A percentile compares a stretch with the other conserved stretches of the same genome.
Evolutionary conservation across 495 filamentous ascomycete genomes (phyloP).

Genomic region (Lasiosphaeria miniovina): DNA sequence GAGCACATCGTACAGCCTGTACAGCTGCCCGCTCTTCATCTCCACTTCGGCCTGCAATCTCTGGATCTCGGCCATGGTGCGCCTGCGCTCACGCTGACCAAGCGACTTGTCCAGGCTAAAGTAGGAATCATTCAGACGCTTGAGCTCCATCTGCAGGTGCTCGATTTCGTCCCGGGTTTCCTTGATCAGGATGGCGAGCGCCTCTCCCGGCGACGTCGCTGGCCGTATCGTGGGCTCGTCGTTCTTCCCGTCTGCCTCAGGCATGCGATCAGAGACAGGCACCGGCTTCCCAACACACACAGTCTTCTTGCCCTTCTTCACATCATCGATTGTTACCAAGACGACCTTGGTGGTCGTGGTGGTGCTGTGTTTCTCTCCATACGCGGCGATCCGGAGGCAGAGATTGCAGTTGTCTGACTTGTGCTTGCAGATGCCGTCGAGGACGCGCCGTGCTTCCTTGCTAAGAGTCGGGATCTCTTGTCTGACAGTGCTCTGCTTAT

Average conservation of each 20-base stretch:
- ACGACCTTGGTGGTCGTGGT: slow-evolving; percentile 10
- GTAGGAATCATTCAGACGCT: slow-evolving; percentile 57
- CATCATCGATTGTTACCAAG: slow-evolving; percentile 27
- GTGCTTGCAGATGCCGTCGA: slow-evolving; percentile 60
- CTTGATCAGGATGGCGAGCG: slow-evolving; percentile 78
- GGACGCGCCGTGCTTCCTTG: slow-evolving; percentile 53
- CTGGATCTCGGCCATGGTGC: slow-evolving; percentile 62
- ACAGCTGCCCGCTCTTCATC: slow-evolving; percentile 81
- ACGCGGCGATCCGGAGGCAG: slow-evolving; percentile 58
- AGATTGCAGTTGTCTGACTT: slow-evolving; percentile 70
- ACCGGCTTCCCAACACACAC: slow-evolving; percentile 64
- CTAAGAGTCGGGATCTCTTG: slow-evolving; percentile 38
- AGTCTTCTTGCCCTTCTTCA: slow-evolving; percentile 46
- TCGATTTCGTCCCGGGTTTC: slow-evolving; percentile 76
- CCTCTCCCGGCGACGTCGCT: slow-evolving; percentile 66
- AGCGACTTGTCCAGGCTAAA: slow-evolving; percentile 66
- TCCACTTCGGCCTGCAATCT: slow-evolving; percentile 64
- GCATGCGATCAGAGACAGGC: slow-evolving; percentile 66
- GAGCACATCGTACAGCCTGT: slow-evolving; percentile 83
- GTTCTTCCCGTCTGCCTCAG: slow-evolving; percentile 41
- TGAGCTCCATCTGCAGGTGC: slow-evolving; percentile 70
- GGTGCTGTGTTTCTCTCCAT: slow-evolving; percentile 29
- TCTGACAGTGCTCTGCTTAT: slow-evolving; percentile 21
- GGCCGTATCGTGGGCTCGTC: slow-evolving; percentile 77
- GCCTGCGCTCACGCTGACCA: slow-evolving; percentile 62